Evolutionary conservation across 75 land plant genomes (phyloP), one percentile per base, ranked within the genome.

Genomic region (Sequoia sempervirens): DNA sequence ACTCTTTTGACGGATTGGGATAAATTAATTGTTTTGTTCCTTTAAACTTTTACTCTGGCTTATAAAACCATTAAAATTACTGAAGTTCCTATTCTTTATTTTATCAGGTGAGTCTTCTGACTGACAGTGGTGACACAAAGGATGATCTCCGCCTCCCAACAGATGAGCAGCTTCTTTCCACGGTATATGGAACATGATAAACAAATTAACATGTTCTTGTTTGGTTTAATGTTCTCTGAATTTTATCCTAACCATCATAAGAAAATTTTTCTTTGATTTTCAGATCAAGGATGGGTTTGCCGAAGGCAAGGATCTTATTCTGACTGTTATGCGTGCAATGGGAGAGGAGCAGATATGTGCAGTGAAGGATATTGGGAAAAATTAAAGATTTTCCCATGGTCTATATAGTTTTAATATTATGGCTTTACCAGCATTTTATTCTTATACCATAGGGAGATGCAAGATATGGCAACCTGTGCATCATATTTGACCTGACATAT

Each of bases 91-190:
- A 43, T 79, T 45, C 40, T 8, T 30, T 70, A 70, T 70, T 30
- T 70, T 70, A 70, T 34, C 83, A 93, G 94, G 91, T 93, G 88
- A 91, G 93, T 75, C 89, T 93, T 41, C 86, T 93, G 81, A 93
- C 91, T 68, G 94, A 93, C 9, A 85, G 37, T 84, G 94, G 94
- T 9, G 84, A 83, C 53, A 92, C 94, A n/a, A 92, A 92, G 87
- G 94, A 92, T 85, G 94, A 92, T 78, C 93, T 93, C 43, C 87
- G 85, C 46, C 93, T 93, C 64, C 94, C 94, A 47, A 91, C 91
- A 37, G 94, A 93, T 83, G 94, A 93, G 0, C 74, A 23, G 40
- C 88, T 93, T 78, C 89, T 91, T 30, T 15, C 83, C 41, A 93
- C 91, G 93, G 94, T 92, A n/a, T 17, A 26, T 43, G 13, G 47